Evolutionary conservation across 495 filamentous ascomycete genomes (phyloP).

Genomic region (Penicillium salamii): DNA sequence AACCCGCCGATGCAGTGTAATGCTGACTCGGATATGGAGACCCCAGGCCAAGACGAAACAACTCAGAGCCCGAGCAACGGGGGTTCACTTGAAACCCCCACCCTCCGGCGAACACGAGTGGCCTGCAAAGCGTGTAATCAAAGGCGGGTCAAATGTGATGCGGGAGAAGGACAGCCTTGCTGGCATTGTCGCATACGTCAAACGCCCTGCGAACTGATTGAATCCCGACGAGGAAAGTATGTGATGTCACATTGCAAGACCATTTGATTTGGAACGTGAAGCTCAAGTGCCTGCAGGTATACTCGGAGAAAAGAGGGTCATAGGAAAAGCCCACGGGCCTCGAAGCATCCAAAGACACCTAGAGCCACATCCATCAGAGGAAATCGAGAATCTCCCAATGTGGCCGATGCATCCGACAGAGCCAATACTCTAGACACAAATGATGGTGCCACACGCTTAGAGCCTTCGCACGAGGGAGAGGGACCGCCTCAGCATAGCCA

Average conservation of each 20-base stretch:
- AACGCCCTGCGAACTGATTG: slow-evolving; percentile 29
- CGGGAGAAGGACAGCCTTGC: slow-evolving; percentile 26
- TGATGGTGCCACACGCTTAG: too few species aligned
- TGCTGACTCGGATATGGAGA: too few species aligned
- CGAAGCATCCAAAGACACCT: neutral
- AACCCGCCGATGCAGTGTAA: too few species aligned
- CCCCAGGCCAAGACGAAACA: too few species aligned
- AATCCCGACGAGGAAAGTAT: slow-evolving; percentile 34
- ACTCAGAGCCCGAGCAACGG: too few species aligned
- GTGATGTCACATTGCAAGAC: neutral
- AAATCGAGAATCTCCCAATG: too few species aligned
- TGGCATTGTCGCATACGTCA: slow-evolving; percentile 27
- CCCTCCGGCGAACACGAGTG: slow-evolving; percentile 18
- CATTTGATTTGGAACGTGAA: neutral
- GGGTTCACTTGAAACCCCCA: too few species aligned
- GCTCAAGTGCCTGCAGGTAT: neutral
- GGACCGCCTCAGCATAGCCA: too few species aligned
- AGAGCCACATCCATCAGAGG: neutral
- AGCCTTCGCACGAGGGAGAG: too few species aligned
- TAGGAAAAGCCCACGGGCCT: neutral
- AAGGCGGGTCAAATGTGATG: slow-evolving; percentile 35
- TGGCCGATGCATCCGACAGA: too few species aligned
- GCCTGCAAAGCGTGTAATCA: slow-evolving; percentile 37
- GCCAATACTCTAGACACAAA: too few species aligned
- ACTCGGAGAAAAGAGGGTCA: neutral